A percentile compares a stretch with the other conserved stretches of the same genome.
Evolutionary conservation across 192 early-diverging fungal genomes (phyloP).

Genomic region (Phycomyces nitens): DNA sequence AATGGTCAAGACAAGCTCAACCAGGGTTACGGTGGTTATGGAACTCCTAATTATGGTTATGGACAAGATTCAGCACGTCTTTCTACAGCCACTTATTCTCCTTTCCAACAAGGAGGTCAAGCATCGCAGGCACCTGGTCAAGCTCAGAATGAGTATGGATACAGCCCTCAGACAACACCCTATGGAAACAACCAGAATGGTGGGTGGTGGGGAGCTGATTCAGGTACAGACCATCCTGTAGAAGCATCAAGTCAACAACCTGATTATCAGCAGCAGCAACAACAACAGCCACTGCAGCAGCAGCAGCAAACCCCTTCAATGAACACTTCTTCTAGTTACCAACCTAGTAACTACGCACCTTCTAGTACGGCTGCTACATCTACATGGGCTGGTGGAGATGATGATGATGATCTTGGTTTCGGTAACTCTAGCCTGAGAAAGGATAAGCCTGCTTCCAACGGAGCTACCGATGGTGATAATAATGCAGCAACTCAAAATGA

Average conservation of each 20-base stretch:
- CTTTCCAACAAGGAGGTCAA: constrained; percentile 11
- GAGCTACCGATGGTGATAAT: not conserved
- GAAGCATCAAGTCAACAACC: constrained; percentile 46
- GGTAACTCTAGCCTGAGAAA: constrained; percentile 53
- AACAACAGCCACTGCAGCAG: not conserved
- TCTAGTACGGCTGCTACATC: constrained; percentile 11
- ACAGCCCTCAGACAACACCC: constrained; percentile 5
- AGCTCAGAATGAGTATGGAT: constrained; percentile 10
- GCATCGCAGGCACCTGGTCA: constrained; percentile 13
- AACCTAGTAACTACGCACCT: constrained; percentile 14
- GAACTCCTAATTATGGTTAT: constrained; percentile 3
- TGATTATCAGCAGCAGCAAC: constrained; percentile 6
- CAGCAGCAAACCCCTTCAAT: not conserved
- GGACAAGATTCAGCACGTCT: not conserved
- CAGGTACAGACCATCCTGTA: constrained; percentile 31
- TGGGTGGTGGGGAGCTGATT: constrained; percentile 49
- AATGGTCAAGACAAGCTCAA: constrained; percentile 2
- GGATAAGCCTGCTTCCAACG: constrained; percentile 9
- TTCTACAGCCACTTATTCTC: not conserved
- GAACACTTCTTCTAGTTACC: constrained; percentile 6
- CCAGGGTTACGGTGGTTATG: not conserved
- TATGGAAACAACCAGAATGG: constrained; percentile 29
- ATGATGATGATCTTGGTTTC: constrained; percentile 61
- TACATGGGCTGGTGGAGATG: constrained; percentile 20
- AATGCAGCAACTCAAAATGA: constrained; percentile 10